These are phyloP conservation scores for Dissoconium aciculare DNA, from an alignment of 2,329 filamentous ascomycete species.

Conservation along the genomic window DNA sequence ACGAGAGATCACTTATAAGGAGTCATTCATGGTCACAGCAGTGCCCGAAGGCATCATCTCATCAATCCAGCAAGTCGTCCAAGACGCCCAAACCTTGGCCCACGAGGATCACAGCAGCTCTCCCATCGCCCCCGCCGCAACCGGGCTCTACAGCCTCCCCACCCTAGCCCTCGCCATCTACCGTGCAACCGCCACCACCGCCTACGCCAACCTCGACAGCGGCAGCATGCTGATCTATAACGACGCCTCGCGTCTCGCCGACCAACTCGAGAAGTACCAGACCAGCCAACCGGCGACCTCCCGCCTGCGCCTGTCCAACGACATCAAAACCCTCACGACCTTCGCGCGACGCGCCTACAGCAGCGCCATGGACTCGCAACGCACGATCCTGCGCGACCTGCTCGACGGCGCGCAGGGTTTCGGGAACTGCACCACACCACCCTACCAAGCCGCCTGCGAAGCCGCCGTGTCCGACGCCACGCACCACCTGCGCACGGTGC, in stretches of 20 bases:
- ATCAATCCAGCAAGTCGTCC: slow-evolving; percentile 42
- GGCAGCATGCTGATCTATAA: slow-evolving; percentile 53
- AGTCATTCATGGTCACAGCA: slow-evolving; percentile 77
- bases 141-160: slow-evolving; percentile 56
- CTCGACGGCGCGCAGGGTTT: slow-evolving; percentile 51
- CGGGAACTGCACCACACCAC: slow-evolving; percentile 41
- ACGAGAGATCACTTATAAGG: slow-evolving; percentile 51
- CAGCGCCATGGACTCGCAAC: slow-evolving; percentile 49
- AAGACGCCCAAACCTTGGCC: slow-evolving; percentile 39
- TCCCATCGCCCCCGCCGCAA: slow-evolving; percentile 51
- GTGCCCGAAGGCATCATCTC: slow-evolving; percentile 66
- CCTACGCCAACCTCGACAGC: slow-evolving; percentile 47
- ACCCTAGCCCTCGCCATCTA: slow-evolving; percentile 65
- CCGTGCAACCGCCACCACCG: slow-evolving; percentile 58
- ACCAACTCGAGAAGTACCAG: slow-evolving; percentile 36
- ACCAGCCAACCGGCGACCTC: slow-evolving; percentile 29
- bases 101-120: slow-evolving; percentile 31
- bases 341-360: slow-evolving; percentile 48
- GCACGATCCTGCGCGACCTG: slow-evolving; percentile 46
- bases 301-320: slow-evolving; percentile 35
- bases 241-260: slow-evolving; percentile 44
- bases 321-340: slow-evolving; percentile 41
- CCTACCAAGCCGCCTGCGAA: slow-evolving; percentile 45
- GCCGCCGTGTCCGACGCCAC: slow-evolving; percentile 43
- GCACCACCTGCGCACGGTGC: slow-evolving; percentile 42